Evolutionary conservation across 2,329 filamentous ascomycete species (phyloP).

Genomic region (Penicillium italicum): DNA sequence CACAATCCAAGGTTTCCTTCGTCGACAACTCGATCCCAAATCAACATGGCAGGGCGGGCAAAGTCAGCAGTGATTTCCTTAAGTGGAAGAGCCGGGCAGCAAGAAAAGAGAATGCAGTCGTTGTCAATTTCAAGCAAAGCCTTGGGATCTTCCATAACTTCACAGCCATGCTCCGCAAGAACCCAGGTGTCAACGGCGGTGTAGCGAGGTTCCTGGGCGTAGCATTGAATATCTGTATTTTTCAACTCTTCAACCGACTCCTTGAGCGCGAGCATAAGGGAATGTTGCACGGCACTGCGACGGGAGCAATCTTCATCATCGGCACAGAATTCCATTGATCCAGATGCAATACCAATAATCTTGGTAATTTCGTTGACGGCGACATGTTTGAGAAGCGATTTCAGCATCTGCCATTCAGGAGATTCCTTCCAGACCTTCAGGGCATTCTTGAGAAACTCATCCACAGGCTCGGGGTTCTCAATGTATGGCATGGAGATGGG

Average conservation of each 20-base stretch:
- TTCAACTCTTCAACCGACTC: not conserved
- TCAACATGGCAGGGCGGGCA: not conserved
- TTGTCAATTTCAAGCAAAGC: not conserved
- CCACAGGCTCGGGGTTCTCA: not conserved
- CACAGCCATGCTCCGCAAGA: not conserved
- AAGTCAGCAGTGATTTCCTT: not conserved
- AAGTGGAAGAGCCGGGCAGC: not conserved
- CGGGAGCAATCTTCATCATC: not conserved
- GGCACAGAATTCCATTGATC: not conserved
- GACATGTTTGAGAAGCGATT: not conserved
- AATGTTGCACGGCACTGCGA: not conserved
- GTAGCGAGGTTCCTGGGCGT: not conserved
- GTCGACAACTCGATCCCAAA: not conserved
- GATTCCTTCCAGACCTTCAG: not conserved
- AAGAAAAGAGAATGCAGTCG: not conserved
- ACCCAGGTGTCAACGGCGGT: not conserved
- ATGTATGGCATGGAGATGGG: not conserved
- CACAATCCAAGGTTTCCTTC: accelerated
- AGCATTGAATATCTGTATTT: not conserved
- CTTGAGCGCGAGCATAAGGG: not conserved
- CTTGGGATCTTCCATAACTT: not conserved
- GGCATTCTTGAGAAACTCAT: not conserved
- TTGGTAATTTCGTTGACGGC: not conserved
- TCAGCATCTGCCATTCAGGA: not conserved
- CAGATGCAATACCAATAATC: not conserved